These are phyloP conservation scores for Dipteronia sinensis DNA, from an alignment of 345 rosid genomes.

Conservation along the genomic window DNA sequence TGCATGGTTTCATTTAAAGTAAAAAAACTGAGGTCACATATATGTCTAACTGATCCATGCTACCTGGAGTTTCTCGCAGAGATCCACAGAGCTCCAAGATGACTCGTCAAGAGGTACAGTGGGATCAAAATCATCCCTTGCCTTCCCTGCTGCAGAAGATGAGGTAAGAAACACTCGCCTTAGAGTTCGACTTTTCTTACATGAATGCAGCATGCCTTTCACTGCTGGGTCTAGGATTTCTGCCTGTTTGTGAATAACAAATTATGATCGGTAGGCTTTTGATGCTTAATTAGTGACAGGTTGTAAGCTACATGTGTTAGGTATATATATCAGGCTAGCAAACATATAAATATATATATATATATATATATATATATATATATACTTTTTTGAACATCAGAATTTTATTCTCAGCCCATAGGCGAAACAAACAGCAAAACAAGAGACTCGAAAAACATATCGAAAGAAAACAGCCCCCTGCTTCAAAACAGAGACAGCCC, in stretches of 20 bases:
- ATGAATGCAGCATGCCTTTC: constrained; percentile 79
- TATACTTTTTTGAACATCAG: too few species aligned
- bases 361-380: background rate
- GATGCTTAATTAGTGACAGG: background rate
- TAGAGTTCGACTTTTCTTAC: constrained; percentile 60
- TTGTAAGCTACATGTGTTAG: background rate
- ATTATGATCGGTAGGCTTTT: background rate
- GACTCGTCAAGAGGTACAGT: constrained; percentile 76
- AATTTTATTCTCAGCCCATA: too few species aligned
- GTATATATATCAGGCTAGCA: background rate
- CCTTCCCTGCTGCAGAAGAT: constrained; percentile 77
- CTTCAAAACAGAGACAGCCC: too few species aligned
- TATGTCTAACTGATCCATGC: background rate
- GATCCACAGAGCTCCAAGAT: constrained; percentile 78
- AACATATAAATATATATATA: too few species aligned
- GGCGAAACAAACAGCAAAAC: too few species aligned
- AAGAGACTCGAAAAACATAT: too few species aligned
- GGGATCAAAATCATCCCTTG: constrained; percentile 66
- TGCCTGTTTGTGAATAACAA: constrained; percentile 36
- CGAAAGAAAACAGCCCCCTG: too few species aligned
- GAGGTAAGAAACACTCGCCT: constrained; percentile 87
- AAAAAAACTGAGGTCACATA: background rate
- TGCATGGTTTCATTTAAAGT: background rate
- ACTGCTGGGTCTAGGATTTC: constrained; percentile 85
- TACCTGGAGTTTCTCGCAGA: constrained; percentile 74